A percentile compares a stretch with the other conserved stretches of the same genome.
These are phyloP conservation scores for Piper betle DNA, from an alignment of 164 flowering plant genomes.

Conservation along the genomic window DNA sequence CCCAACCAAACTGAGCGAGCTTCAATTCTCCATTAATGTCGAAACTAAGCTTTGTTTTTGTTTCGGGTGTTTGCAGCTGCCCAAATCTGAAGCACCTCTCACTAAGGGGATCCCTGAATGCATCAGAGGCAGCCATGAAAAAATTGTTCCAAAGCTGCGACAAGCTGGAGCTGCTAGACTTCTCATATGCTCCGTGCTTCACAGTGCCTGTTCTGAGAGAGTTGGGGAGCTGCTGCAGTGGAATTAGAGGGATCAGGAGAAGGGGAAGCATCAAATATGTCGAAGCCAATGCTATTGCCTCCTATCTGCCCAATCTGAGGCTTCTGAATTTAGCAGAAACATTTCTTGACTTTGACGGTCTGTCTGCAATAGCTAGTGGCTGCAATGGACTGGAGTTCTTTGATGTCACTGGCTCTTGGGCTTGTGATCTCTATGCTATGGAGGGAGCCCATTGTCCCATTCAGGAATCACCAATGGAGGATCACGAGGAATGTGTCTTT, in stretches of 20 bases:
- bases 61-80: conserved; percentile 5
- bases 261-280: background rate
- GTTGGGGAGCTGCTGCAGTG: conserved; percentile 10
- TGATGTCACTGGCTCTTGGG: conserved; percentile 1
- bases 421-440: background rate
- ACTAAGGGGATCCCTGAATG: conserved; percentile 6
- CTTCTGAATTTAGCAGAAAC: background rate
- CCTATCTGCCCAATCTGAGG: background rate
- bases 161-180: conserved; percentile 12
- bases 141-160: conserved; percentile 5
- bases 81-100: conserved; percentile 15
- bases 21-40: background rate
- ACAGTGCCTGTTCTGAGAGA: conserved; percentile 5
- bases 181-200: conserved; percentile 6
- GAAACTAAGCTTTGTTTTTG: background rate
- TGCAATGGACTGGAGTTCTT: conserved; percentile 3
- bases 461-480: no score
- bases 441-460: background rate
- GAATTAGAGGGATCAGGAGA: conserved; percentile 12
- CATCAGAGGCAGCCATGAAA: conserved; percentile 8
- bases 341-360: background rate
- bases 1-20: background rate
- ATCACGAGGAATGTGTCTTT: background rate
- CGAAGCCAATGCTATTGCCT: conserved; percentile 1
- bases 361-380: conserved; percentile 1